phyloP scores from a whole-genome alignment of 1,284 basidiomycete species.

The Schizophyllum commune region DNA sequence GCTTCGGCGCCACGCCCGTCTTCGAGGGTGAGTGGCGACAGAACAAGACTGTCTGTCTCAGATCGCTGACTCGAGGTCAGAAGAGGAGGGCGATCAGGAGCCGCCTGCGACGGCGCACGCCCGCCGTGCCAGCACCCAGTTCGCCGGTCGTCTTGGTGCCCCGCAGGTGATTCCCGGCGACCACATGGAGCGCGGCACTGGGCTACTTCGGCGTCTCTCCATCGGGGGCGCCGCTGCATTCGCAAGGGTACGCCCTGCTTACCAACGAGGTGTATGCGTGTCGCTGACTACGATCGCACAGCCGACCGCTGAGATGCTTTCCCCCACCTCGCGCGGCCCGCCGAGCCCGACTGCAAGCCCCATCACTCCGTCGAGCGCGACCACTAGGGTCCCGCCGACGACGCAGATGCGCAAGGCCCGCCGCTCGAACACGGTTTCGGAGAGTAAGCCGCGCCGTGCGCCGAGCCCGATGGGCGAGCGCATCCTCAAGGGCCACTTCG shows the following conservation, averaged over 20 bases:
- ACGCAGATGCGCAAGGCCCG: conserved; percentile 31
- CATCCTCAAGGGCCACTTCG: conserved; percentile 77
- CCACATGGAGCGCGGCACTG: conserved; percentile 55
- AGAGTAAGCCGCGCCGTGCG: conserved; percentile 46
- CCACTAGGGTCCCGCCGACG: neutral
- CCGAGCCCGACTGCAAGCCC: conserved; percentile 42
- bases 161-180: conserved; percentile 31
- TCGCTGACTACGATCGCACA: conserved; percentile 5
- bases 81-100: conserved; percentile 35
- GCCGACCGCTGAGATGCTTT: conserved; percentile 1
- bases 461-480: conserved; percentile 83
- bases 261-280: conserved; percentile 1
- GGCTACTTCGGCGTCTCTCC: conserved; percentile 64
- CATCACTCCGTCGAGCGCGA: neutral
- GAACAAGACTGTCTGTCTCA: neutral
- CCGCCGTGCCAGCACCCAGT: conserved; percentile 40
- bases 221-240: conserved; percentile 44
- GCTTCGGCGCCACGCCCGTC: conserved; percentile 43
- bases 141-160: conserved; percentile 37
- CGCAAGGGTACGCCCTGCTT: conserved; percentile 37
- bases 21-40: conserved; percentile 44
- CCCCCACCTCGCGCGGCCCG: conserved; percentile 22
- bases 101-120: conserved; percentile 36
- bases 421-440: conserved; percentile 51
- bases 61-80: conserved; percentile 21